Conservation (phyloP, 306 rosid genomes). For the Vicia villosa region DNA sequence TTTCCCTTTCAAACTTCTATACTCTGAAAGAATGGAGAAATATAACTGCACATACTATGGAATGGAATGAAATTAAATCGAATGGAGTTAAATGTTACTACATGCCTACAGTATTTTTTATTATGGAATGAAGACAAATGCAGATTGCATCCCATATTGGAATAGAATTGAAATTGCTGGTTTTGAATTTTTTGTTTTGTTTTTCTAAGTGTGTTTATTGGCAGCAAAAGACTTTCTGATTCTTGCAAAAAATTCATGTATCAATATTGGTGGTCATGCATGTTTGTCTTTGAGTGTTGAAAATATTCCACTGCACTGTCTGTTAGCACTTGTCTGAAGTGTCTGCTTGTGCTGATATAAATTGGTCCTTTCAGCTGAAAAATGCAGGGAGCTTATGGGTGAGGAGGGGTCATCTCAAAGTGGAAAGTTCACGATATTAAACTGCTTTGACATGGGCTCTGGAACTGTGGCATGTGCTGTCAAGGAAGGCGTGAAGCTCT, state of each 20-base stretch:
- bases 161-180: not conserved
- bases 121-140: not conserved
- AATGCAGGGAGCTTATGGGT: slow-evolving; percentile 82
- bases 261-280: not conserved
- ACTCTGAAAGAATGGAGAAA: not conserved
- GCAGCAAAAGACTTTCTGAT: not conserved
- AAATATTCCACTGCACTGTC: not conserved
- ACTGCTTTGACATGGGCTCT: slow-evolving; percentile 83
- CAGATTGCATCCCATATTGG: not conserved
- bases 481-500: slow-evolving; percentile 85
- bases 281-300: not conserved
- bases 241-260: not conserved
- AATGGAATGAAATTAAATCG: not conserved
- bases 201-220: not conserved
- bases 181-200: not conserved
- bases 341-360: slow-evolving; percentile 28
- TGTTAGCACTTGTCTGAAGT: not conserved
- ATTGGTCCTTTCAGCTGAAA: slow-evolving; percentile 66
- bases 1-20: not conserved
- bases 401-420: slow-evolving; percentile 84
- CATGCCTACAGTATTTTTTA: not conserved
- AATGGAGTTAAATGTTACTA: not conserved
- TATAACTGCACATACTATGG: not conserved
- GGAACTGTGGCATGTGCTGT: slow-evolving; percentile 77
- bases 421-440: slow-evolving; percentile 74